Base-by-base conservation (phyloP, 148 eudicot species). In the Pharnaceum exiguum region DNA sequence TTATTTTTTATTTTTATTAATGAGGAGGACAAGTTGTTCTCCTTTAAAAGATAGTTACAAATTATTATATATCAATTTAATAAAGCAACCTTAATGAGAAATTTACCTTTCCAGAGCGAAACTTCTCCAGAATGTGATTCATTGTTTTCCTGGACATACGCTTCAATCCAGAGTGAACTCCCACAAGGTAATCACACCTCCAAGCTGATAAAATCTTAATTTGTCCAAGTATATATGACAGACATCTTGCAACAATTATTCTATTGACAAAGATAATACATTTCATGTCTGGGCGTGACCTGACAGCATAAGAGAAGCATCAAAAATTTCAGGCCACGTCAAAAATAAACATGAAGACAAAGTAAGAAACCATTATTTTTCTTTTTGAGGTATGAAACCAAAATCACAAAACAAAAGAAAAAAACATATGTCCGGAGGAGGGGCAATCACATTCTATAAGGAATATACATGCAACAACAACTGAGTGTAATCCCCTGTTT, bases 261-360 rank as follows among this genome's bases (percentile, higher is more conserved):
- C 96, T 84, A 72, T 77, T 86, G 64, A 93, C 99, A 63, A 93
- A 93, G 50, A 93, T 63, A 56, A 93, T 93, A 67, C 96, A 93
- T 70, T 93, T 93, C 96, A 83, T 88, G 74, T 82, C 79, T 16
- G 83, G 77, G 49, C 81, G 83, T 30, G 71, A 71, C 91, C 99
- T 93, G 96, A 57, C 57, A 73, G 36, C 42, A 59, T 32, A 43
- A 61, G 35, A 9, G 32, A 38, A 51, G 21, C 40, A 43, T 24
- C 4, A 7, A n/a, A 17, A 63, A 44, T 51, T 63, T 53, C 68
- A 53, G 57, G 25, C 17, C 24, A 53, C 11, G 46, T 33, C 32
- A 52, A 30, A 22, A 22, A 31, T 36, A 31, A 35, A 7, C 33
- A 23, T 24, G 38, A 24, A 28, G 22, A 16, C 3, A 27, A 27